A percentile compares a stretch with the other conserved stretches of the same genome.
These are phyloP conservation scores for Syzygium aromaticum DNA, from an alignment of 345 rosid species.

Conservation along the genomic window DNA sequence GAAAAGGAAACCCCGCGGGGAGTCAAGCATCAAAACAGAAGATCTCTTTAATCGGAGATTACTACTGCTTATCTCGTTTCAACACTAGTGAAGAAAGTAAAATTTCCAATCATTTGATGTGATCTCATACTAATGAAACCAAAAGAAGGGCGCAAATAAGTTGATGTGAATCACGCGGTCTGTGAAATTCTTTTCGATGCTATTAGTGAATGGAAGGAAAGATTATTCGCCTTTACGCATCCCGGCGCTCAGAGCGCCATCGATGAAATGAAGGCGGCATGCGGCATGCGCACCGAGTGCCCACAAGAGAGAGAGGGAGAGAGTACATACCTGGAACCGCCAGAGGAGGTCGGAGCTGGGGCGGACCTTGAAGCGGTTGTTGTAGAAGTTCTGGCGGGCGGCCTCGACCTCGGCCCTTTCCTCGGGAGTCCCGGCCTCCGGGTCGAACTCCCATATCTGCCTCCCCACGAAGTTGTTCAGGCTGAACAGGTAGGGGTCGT, in stretches of 20 bases:
- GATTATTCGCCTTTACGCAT: neutral
- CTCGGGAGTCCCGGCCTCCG: conserved; percentile 14
- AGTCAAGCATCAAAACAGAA: neutral
- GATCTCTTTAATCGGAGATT: neutral
- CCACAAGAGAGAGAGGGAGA: neutral
- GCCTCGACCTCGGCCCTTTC: conserved; percentile 18
- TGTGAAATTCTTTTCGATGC: neutral
- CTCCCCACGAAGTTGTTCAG: conserved; percentile 14
- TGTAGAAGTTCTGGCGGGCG: conserved; percentile 13
- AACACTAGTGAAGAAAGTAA: neutral
- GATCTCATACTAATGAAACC: neutral
- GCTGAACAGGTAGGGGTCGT: conserved; percentile 13
- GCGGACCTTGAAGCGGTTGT: conserved; percentile 13
- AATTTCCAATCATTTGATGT: neutral
- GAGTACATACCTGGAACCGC: conserved; percentile 12
- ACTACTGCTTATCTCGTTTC: neutral
- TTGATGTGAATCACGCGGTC: neutral
- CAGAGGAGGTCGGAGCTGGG: conserved; percentile 15
- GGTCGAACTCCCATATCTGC: conserved; percentile 22
- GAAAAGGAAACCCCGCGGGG: neutral
- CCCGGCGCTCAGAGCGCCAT: neutral
- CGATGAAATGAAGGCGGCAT: neutral
- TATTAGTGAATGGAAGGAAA: neutral
- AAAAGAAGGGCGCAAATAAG: neutral
- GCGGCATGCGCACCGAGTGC: neutral